Base-by-base conservation (phyloP, 1,284 basidiomycete genomes). In the Apiotrichum laibachii region DNA sequence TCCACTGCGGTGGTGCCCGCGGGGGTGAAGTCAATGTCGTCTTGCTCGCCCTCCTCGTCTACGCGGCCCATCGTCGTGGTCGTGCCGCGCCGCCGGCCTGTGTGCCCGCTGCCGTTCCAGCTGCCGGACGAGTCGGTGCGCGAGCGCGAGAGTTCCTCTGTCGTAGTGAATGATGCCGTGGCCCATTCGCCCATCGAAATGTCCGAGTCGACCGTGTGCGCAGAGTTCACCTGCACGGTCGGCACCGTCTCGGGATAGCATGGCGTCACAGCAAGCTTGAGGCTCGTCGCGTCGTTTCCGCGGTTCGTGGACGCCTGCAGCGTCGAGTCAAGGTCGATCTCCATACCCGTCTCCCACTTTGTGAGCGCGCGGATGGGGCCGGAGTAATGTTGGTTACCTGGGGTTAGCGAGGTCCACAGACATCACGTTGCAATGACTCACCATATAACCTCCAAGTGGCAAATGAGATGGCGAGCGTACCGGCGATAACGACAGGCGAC, bases 331-430 rank as follows among this genome's bases (percentile, higher is more conserved):
- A 70, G 61, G 59, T 77, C 76, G 18, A 79, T 73, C 53, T 76
- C 76, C 11, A 77, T 71, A 16, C 77, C 77, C 11, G 76, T 73
- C 50, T 77, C 69, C 77, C 77, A 79, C 56, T 76, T 76, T 0
- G 77, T 79, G 33, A 79, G 57, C 0, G 76, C 72, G 54, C 71
- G 67, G 43, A 79, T 77, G 0, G 77, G 77, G 6, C 77, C 77
- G 21, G 72, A 73, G 59, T 77, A 79, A 56, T 79, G 69, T 54
- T 50, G 13, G 58, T 55, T 40, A 15, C 63, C 34, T 35, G 34
- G 13, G 34, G 34, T 35, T n/a, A n/a, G n/a, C n/a, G 34, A 8
- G 34, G 13, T 7, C 34, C 13, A 35, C 13, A 8, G 34, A 13
- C 13, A 35, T 35, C 34, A 7, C 34, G 7, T 7, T 35, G 34